Evolutionary conservation across 495 filamentous ascomycete genomes (phyloP), one percentile per base, ranked within the genome.

Genomic region (Aspergillus egyptiacus): DNA sequence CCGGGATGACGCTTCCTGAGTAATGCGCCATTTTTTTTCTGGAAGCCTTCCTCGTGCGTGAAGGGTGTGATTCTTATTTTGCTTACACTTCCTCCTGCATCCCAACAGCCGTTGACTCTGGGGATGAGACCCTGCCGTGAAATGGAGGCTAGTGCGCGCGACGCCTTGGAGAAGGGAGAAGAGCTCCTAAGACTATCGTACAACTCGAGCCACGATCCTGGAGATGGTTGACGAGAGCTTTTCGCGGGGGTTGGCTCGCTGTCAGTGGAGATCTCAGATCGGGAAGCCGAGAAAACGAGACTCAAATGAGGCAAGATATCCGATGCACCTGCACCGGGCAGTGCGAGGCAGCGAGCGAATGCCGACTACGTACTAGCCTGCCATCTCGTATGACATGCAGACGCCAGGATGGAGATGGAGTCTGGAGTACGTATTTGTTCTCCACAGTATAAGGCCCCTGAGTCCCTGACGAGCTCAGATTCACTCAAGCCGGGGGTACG

Each of bases 21-120:
- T 2, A 10, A 44, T 51, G 48, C 48, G 48, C 38, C n/a, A 51
- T 51, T 46, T 46, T 51, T 46, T 46, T 50, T 51, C 48, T 51
- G 40, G 48, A 51, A 51, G 25, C 15, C 30, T 44, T 40, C 48
- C 48, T 39, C 40, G n/a, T 50, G 37, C 37, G 42, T 44, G 17
- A 15, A 15, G 13, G 19, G 14, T 18, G n/a, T 17, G 36, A 39
- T 39, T 18, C 17, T 17, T 39, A 11, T 14, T 15, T 5, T 35
- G 19, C 6, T 17, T 4, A 4, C 5, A 3, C 13, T 3, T 17
- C 33, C 31, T 17, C 19, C 14, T 9, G n/a, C n/a, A n/a, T n/a
- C n/a, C n/a, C n/a, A n/a, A 19, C 6, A 37, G 17, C 35, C 35
- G 35, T 37, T 37, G 35, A 19, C 4, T 20, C 13, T 11, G 35